Evolutionary conservation across 2,329 filamentous ascomycete species (phyloP).

Genomic region (Phyllosticta citriasiana): DNA sequence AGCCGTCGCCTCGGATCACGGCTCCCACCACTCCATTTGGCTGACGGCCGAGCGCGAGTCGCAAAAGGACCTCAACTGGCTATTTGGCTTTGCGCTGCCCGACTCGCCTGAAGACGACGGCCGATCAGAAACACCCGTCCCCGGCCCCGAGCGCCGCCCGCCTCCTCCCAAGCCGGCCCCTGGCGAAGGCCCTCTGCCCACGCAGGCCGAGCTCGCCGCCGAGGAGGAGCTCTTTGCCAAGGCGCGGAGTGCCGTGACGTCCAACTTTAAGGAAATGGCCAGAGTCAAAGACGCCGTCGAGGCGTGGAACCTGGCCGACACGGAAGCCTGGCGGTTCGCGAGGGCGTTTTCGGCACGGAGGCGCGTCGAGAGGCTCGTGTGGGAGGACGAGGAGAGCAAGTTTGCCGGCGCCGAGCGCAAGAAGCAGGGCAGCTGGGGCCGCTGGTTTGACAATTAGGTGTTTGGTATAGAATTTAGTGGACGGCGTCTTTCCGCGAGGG

Average conservation of each 20-base stretch:
- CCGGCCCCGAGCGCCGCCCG: slow-evolving; percentile 44
- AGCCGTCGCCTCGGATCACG: slow-evolving; percentile 56
- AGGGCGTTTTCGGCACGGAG: slow-evolving; percentile 56
- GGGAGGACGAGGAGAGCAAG: slow-evolving; percentile 59
- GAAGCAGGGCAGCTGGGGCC: slow-evolving; percentile 26
- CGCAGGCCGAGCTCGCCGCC: slow-evolving; percentile 42
- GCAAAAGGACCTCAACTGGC: slow-evolving; percentile 72
- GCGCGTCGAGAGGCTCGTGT: slow-evolving; percentile 52
- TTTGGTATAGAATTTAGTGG: neutral
- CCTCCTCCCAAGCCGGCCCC: slow-evolving; percentile 33
- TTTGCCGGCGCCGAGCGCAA: slow-evolving; percentile 52
- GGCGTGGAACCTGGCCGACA: slow-evolving; percentile 54
- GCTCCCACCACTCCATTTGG: slow-evolving; percentile 59
- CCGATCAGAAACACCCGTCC: slow-evolving; percentile 48
- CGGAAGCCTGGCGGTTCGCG: slow-evolving; percentile 68
- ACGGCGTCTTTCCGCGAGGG: neutral
- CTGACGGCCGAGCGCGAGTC: slow-evolving; percentile 57
- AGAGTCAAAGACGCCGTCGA: slow-evolving; percentile 36
- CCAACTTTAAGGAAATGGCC: slow-evolving; percentile 22
- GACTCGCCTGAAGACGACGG: slow-evolving; percentile 29
- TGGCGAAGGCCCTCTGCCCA: slow-evolving; percentile 39
- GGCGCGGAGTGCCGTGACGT: slow-evolving; percentile 34
- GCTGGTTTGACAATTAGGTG: slow-evolving; percentile 20
- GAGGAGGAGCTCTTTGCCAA: slow-evolving; percentile 49
- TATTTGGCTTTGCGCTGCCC: slow-evolving; percentile 77